A percentile compares a stretch with the other conserved stretches of the same genome.
Conservation (phyloP, 1,284 basidiomycete species). For the Moesziomyces sp. region DNA sequence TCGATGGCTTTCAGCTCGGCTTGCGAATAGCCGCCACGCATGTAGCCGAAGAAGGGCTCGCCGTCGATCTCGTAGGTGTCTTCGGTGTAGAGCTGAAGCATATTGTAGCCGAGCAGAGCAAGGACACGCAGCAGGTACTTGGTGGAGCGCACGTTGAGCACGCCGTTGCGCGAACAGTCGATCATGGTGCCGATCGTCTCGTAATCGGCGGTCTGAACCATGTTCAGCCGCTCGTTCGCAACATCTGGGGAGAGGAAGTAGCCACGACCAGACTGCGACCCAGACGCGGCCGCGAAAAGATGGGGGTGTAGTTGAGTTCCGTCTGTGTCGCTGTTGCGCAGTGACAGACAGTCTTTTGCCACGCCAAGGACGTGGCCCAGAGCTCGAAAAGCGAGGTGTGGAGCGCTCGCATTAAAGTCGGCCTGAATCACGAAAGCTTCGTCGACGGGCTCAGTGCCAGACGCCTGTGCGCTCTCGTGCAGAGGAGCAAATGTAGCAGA, state of each 20-base stretch:
- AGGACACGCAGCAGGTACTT: slow-evolving; percentile 64
- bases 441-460: neutral
- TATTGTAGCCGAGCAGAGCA: slow-evolving; percentile 66
- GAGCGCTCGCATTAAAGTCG: slow-evolving; percentile 22
- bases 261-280: neutral
- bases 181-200: slow-evolving; percentile 68
- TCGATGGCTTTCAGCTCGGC: slow-evolving; percentile 66
- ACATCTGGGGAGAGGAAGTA: slow-evolving; percentile 16
- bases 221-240: slow-evolving; percentile 29
- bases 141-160: slow-evolving; percentile 60
- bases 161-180: slow-evolving; percentile 69
- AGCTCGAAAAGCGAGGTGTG: slow-evolving; percentile 45
- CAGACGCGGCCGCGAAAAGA: slow-evolving; percentile 14
- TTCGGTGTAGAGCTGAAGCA: slow-evolving; percentile 65
- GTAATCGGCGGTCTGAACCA: slow-evolving; percentile 41
- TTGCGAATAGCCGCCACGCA: slow-evolving; percentile 59
- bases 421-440: slow-evolving; percentile 14
- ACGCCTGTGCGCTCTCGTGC: neutral
- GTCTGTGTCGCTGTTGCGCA: neutral
- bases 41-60: slow-evolving; percentile 69
- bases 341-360: slow-evolving; percentile 22
- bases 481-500: slow-evolving; percentile 25
- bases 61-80: slow-evolving; percentile 67
- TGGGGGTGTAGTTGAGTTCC: slow-evolving; percentile 13
- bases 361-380: slow-evolving; percentile 52